Evolutionary conservation across 2,329 filamentous ascomycete genomes (phyloP).

Genomic region (Paecilomyces variotii): DNA sequence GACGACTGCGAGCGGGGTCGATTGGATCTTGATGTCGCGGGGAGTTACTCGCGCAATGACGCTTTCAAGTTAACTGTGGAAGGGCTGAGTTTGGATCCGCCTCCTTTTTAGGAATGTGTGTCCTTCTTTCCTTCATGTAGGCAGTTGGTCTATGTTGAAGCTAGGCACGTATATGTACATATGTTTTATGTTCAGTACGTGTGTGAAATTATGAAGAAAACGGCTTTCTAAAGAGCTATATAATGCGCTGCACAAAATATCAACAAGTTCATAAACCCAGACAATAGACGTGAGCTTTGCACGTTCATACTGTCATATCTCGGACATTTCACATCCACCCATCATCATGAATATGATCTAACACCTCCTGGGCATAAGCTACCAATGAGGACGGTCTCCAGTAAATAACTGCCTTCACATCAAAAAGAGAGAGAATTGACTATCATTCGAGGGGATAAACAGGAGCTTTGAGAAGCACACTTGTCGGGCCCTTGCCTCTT

Average conservation of each 20-base stretch:
- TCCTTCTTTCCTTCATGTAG: background rate
- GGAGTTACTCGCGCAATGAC: conserved; percentile 73
- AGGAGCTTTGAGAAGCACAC: conserved; percentile 67
- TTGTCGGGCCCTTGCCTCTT: conserved; percentile 51
- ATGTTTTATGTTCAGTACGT: background rate
- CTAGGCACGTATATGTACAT: background rate
- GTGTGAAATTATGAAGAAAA: background rate
- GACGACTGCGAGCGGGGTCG: conserved; percentile 78
- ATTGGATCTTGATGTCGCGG: conserved; percentile 74
- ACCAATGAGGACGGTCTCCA: background rate
- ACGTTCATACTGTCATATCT: background rate
- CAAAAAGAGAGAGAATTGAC: background rate
- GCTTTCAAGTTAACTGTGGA: conserved; percentile 53
- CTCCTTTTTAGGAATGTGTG: conserved; percentile 33
- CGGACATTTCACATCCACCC: background rate
- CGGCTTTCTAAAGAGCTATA: background rate
- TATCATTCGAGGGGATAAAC: conserved; percentile 46
- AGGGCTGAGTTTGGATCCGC: conserved; percentile 52
- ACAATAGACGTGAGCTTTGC: background rate
- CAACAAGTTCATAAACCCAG: background rate
- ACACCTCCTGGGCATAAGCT: background rate
- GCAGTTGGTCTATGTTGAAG: background rate
- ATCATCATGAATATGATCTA: background rate
- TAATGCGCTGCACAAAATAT: background rate
- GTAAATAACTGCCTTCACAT: background rate